Percentiles rank a stretch among this genome's conserved stretches.
phyloP scores from a whole-genome alignment of 768 basidiomycete genomes.

The Coprinopsis marcescibilis region DNA sequence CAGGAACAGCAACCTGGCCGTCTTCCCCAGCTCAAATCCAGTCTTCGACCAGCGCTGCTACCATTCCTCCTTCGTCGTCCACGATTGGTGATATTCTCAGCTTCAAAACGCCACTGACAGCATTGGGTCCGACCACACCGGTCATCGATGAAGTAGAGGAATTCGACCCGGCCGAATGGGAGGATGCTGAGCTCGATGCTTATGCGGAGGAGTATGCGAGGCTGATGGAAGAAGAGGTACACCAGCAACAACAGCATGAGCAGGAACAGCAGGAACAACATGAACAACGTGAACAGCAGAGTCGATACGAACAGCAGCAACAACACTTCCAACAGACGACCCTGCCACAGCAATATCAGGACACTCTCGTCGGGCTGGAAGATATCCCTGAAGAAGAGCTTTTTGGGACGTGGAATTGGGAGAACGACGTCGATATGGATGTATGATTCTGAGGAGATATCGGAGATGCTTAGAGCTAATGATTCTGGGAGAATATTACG shows the following conservation, averaged over 20 bases:
- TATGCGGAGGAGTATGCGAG: slow-evolving; percentile 51
- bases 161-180: slow-evolving; percentile 40
- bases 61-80: background rate
- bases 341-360: slow-evolving; percentile 36
- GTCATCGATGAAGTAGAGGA: slow-evolving; percentile 11
- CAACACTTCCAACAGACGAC: slow-evolving; percentile 56
- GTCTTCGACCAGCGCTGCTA: background rate
- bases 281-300: slow-evolving; percentile 33
- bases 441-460: slow-evolving; percentile 1
- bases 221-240: slow-evolving; percentile 14
- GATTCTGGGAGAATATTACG: too few relatives aligned
- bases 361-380: slow-evolving; percentile 40
- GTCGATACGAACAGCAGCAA: slow-evolving; percentile 44
- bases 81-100: background rate
- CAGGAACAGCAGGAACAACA: slow-evolving; percentile 53
- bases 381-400: slow-evolving; percentile 40
- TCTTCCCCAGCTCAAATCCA: background rate
- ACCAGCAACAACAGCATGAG: slow-evolving; percentile 37
- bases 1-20: too few relatives aligned
- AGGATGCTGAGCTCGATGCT: slow-evolving; percentile 52
- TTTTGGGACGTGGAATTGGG: slow-evolving; percentile 22
- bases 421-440: slow-evolving; percentile 23
- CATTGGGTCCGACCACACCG: slow-evolving; percentile 4
- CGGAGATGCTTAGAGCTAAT: too few relatives aligned
- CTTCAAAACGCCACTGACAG: too few relatives aligned